A percentile compares a stretch with the other conserved stretches of the same genome.
These are phyloP conservation scores for Verticillium nonalfalfae DNA, from an alignment of 2,329 filamentous ascomycete species.

Conservation along the genomic window DNA sequence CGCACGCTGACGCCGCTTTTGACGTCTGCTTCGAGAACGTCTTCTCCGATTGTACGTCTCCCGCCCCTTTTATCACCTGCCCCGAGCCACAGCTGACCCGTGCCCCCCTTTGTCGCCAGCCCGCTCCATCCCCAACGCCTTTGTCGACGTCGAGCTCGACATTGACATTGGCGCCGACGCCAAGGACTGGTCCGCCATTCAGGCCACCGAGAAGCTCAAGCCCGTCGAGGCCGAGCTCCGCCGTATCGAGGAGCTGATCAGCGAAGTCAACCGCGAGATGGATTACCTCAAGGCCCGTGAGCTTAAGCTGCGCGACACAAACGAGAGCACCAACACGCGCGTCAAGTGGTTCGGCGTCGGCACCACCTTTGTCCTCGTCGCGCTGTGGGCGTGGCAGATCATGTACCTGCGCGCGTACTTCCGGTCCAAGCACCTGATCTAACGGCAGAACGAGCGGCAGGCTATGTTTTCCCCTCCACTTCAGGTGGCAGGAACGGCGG, in stretches of 20 bases:
- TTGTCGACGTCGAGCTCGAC: slow-evolving; percentile 79
- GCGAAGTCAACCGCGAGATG: slow-evolving; percentile 89
- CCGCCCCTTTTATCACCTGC: background rate
- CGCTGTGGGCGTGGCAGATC: slow-evolving; percentile 92
- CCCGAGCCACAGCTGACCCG: slow-evolving; percentile 9
- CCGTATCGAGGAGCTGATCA: slow-evolving; percentile 83
- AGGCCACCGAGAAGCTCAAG: slow-evolving; percentile 95
- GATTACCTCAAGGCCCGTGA: slow-evolving; percentile 86
- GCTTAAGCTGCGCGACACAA: slow-evolving; percentile 95
- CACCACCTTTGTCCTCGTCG: slow-evolving; percentile 86
- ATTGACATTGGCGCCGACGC: slow-evolving; percentile 95
- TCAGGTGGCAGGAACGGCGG: no score
- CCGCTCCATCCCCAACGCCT: slow-evolving; percentile 37
- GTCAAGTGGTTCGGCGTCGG: slow-evolving; percentile 98
- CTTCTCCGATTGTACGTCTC: slow-evolving; percentile 59
- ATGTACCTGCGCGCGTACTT: slow-evolving; percentile 98
- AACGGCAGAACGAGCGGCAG: background rate
- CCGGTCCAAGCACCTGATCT: slow-evolving; percentile 41
- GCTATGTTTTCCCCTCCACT: no score
- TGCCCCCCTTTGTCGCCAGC: slow-evolving; percentile 14
- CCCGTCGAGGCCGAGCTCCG: slow-evolving; percentile 92
- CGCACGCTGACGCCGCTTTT: slow-evolving; percentile 84
- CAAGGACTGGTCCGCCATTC: slow-evolving; percentile 96
- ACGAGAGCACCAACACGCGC: slow-evolving; percentile 97
- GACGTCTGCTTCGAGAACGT: slow-evolving; percentile 95